Evolutionary conservation across 495 filamentous ascomycete genomes (phyloP).

Genomic region (Penicillium angulare): DNA sequence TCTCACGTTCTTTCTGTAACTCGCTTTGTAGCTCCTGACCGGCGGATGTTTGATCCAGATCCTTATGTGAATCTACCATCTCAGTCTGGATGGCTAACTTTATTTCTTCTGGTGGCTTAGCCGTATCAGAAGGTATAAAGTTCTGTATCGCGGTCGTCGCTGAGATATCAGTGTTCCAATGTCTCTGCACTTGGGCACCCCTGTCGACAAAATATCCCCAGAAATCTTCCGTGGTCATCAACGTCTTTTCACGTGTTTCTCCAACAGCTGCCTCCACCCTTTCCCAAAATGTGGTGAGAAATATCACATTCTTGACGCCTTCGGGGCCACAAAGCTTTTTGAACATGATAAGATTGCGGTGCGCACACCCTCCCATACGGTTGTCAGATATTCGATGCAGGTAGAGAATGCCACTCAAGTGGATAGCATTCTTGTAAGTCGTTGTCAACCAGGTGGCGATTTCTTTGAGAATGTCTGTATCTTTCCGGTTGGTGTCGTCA

Average conservation of each 20-base stretch:
- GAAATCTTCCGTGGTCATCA: neutral
- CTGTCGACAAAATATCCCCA: conserved; percentile 3
- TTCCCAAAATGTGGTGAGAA: conserved; percentile 48
- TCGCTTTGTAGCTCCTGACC: neutral
- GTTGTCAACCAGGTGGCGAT: conserved; percentile 19
- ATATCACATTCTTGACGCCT: conserved; percentile 34
- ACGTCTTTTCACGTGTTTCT: neutral
- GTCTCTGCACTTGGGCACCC: neutral
- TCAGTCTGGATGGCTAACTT: neutral
- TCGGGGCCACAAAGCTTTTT: conserved; percentile 39
- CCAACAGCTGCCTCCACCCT: neutral
- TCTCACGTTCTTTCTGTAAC: neutral
- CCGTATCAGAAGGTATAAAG: neutral
- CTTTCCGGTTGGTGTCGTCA: conserved; percentile 34
- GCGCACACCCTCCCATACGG: conserved; percentile 36
- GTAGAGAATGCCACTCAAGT: conserved; percentile 35
- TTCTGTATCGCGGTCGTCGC: neutral
- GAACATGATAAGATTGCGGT: conserved; percentile 44
- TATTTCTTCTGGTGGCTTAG: neutral
- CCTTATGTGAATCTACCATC: neutral
- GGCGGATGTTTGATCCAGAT: neutral
- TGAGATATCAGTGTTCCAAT: neutral
- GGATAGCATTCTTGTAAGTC: conserved; percentile 6
- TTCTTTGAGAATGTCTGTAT: conserved; percentile 36
- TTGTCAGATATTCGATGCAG: conserved; percentile 45